Conservation (phyloP, 2,329 filamentous ascomycete genomes). For the Chaetomium sp. region DNA sequence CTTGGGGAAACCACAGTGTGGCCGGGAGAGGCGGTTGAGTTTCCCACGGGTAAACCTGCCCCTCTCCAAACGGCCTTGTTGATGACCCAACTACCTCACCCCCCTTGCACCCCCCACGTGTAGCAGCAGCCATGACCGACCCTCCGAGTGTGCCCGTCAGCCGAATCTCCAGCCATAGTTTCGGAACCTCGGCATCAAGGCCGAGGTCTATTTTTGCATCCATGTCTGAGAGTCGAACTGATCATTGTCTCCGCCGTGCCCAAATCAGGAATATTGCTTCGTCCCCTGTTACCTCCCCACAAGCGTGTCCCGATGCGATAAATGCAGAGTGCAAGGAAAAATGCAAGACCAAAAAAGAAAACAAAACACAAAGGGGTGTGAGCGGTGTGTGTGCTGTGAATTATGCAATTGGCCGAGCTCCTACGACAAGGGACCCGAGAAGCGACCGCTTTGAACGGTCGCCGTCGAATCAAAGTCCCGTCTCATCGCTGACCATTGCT, state of each 20-base stretch:
- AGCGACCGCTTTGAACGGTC: conserved; percentile 20
- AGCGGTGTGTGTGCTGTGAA: conserved; percentile 26
- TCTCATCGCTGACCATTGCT: conserved; percentile 26
- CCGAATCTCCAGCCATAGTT: neutral
- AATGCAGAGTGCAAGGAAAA: conserved; percentile 33
- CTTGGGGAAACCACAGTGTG: neutral
- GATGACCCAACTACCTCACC: neutral
- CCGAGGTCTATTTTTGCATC: neutral
- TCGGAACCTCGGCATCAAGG: neutral
- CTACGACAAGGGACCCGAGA: conserved; percentile 20
- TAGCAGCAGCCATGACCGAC: neutral
- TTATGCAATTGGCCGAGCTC: conserved; percentile 27
- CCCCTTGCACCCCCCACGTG: too few species aligned
- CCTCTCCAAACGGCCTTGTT: neutral
- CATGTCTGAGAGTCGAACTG: conserved; percentile 9
- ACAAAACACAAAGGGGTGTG: conserved; percentile 19
- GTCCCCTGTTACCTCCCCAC: conserved; percentile 44
- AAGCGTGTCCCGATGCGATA: conserved; percentile 42
- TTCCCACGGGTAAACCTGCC: neutral
- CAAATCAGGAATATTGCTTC: conserved; percentile 33
- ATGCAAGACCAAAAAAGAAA: conserved; percentile 36
- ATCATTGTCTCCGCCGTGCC: conserved; percentile 13
- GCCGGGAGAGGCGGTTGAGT: neutral
- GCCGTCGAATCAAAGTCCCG: conserved; percentile 18
- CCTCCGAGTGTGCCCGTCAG: neutral